These are phyloP conservation scores for Albizia julibrissin DNA, from an alignment of 306 rosid genomes.

Conservation along the genomic window DNA sequence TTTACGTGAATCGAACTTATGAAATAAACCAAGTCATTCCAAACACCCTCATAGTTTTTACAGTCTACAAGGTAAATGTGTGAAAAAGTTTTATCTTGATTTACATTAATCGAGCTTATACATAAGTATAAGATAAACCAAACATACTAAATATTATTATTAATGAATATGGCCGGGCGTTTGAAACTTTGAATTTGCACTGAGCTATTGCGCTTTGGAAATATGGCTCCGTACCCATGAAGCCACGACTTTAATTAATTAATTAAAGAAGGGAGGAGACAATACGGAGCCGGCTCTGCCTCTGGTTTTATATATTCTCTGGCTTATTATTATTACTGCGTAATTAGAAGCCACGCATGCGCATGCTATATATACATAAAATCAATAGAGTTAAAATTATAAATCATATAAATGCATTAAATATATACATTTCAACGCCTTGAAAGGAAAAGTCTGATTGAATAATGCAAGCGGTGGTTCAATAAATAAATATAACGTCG, in stretches of 20 bases:
- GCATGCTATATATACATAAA: background rate
- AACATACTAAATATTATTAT: too few species aligned
- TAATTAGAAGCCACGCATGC: background rate
- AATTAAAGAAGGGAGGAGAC: background rate
- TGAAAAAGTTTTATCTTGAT: too few species aligned
- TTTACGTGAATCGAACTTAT: too few species aligned
- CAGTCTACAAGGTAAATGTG: too few species aligned
- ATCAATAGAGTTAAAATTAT: background rate
- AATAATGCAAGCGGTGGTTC: background rate
- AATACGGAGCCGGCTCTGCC: background rate
- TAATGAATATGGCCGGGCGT: background rate
- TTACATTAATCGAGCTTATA: too few species aligned
- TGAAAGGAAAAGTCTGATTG: background rate
- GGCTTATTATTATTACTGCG: background rate
- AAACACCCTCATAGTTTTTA: too few species aligned
- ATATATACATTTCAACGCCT: background rate
- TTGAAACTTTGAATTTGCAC: background rate
- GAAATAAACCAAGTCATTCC: too few species aligned
- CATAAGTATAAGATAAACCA: too few species aligned
- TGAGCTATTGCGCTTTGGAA: background rate
- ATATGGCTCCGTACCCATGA: background rate
- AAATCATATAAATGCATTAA: background rate
- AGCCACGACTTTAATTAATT: background rate
- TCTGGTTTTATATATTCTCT: too few species aligned
- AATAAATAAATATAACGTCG: background rate